Conservation (phyloP, 1,139 yeast species). For the Suhomyces maxii region DNA sequence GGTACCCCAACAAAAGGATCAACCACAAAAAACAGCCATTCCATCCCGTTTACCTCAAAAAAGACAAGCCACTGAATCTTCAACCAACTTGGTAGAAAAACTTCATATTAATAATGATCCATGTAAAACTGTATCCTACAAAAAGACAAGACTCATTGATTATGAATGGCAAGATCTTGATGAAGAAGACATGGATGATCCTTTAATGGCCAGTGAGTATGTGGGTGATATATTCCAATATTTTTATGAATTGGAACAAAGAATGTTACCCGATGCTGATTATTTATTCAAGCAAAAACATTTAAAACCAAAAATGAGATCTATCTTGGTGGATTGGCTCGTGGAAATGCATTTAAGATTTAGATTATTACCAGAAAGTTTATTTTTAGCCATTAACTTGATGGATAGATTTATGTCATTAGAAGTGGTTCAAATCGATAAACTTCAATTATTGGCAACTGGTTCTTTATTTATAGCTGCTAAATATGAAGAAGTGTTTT, state of each 20-base stretch:
- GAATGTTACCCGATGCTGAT: constrained; percentile 76
- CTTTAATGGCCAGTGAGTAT: constrained; percentile 93
- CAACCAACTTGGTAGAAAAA: constrained; percentile 50
- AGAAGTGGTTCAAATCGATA: constrained; percentile 78
- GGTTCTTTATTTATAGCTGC: constrained; percentile 91
- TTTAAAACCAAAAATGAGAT: constrained; percentile 81
- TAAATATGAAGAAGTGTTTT: constrained; percentile 91
- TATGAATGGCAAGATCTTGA: constrained; percentile 89
- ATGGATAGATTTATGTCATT: constrained; percentile 88
- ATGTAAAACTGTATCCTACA: constrained; percentile 18
- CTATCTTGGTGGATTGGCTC: constrained; percentile 91
- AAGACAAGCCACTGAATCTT: constrained; percentile 57
- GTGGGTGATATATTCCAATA: constrained; percentile 84
- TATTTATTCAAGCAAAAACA: constrained; percentile 75
- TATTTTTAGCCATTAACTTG: constrained; percentile 82
- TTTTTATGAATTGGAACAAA: constrained; percentile 68
- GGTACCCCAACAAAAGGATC: neutral
- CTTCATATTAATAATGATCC: constrained; percentile 19
- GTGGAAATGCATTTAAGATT: constrained; percentile 89
- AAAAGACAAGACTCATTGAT: constrained; percentile 41
- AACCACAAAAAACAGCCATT: constrained; percentile 12
- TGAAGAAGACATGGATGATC: constrained; percentile 88
- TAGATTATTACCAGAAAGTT: constrained; percentile 85
- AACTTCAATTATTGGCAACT: constrained; percentile 86
- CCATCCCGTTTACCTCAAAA: constrained; percentile 54